Percentiles rank a stretch among this genome's conserved stretches.
Conservation (phyloP, 257 asterid genomes). For the Avicennia marina region DNA sequence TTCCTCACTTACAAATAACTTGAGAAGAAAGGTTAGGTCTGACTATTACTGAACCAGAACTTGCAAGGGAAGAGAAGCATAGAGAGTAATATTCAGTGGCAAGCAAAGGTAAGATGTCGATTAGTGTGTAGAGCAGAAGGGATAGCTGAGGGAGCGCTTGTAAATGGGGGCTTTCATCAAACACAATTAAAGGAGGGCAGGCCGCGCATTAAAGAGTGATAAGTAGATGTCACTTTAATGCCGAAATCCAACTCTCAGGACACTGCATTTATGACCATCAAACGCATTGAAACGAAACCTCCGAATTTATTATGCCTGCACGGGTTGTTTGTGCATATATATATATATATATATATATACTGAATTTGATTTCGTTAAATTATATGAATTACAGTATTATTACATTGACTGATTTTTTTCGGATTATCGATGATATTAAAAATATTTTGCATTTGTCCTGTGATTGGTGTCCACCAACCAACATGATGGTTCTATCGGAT, state of each 20-base stretch:
- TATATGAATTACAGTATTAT: too few species aligned
- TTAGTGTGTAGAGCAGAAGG: not conserved
- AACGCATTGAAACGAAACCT: conserved; percentile 22
- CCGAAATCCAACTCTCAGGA: conserved; percentile 46
- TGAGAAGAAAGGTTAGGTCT: too few species aligned
- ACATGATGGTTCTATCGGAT: too few species aligned
- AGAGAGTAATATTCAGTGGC: not conserved
- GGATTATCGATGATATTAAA: too few species aligned
- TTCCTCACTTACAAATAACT: not conserved
- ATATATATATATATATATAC: too few species aligned
- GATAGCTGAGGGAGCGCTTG: not conserved
- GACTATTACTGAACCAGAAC: too few species aligned
- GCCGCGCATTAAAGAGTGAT: conserved; percentile 42
- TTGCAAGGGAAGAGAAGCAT: not conserved
- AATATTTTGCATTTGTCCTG: too few species aligned
- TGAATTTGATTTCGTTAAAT: too few species aligned
- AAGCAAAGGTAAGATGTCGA: too few species aligned
- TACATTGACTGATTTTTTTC: too few species aligned
- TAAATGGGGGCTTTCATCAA: conserved; percentile 21
- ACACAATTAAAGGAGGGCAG: conserved; percentile 45
- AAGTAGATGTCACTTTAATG: conserved; percentile 54
- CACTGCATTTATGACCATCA: conserved; percentile 31
- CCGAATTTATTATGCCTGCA: conserved; percentile 36
- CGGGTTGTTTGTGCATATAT: too few species aligned
- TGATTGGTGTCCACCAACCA: too few species aligned